phyloP scores from a whole-genome alignment of 805 yeast species.

The Blastobotrys americana region DNA sequence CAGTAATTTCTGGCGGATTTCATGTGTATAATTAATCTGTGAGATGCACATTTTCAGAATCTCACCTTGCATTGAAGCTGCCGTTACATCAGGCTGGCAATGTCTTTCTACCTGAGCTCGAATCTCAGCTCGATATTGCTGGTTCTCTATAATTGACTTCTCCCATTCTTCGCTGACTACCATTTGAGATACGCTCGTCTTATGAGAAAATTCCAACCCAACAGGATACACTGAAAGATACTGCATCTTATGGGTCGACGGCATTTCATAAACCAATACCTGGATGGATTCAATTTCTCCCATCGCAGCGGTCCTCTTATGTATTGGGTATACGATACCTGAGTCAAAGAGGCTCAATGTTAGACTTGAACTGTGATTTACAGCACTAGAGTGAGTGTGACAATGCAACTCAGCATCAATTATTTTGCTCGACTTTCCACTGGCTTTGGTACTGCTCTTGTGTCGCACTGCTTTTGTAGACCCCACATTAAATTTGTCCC shows the following conservation, averaged over 20 bases:
- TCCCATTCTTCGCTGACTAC: slow-evolving; percentile 25
- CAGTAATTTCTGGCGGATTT: slow-evolving; percentile 27
- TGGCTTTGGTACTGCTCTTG: too few relatives aligned
- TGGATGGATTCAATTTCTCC: too few relatives aligned
- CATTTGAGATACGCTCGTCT: slow-evolving; percentile 15
- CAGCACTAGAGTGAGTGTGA: too few relatives aligned
- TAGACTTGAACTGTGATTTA: too few relatives aligned
- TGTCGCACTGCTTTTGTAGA: too few relatives aligned
- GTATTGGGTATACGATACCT: too few relatives aligned
- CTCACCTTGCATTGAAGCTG: slow-evolving; percentile 3
- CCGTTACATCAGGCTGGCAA: slow-evolving; percentile 11
- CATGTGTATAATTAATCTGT: slow-evolving; percentile 32
- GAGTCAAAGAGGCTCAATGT: too few relatives aligned
- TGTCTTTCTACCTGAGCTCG: slow-evolving; percentile 20
- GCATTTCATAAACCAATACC: slow-evolving; percentile 61
- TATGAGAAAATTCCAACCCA: slow-evolving; percentile 44
- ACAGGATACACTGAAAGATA: slow-evolving; percentile 73
- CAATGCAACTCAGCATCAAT: too few relatives aligned
- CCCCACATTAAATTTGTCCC: too few relatives aligned
- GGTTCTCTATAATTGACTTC: slow-evolving; percentile 23
- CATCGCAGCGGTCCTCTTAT: too few relatives aligned
- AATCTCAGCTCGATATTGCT: slow-evolving; percentile 16
- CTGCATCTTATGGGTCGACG: slow-evolving; percentile 62
- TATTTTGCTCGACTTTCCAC: too few relatives aligned
- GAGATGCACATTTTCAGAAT: slow-evolving; percentile 22